A percentile compares a stretch with the other conserved stretches of the same genome.
phyloP scores from a whole-genome alignment of 179 eudicot genomes.

The Silene vulgaris region DNA sequence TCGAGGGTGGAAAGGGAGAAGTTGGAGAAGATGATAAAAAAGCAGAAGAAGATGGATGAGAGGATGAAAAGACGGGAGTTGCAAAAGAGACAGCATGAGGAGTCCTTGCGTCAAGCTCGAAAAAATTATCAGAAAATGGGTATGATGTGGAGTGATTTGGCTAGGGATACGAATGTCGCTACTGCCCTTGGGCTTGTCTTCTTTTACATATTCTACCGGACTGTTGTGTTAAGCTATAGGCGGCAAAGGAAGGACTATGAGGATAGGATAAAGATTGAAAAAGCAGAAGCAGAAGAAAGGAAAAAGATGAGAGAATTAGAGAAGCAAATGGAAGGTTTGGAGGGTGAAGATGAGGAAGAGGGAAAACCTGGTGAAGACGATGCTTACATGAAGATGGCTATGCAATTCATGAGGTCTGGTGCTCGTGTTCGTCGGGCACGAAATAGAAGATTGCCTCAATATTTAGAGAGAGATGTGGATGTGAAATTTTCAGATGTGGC shows the following conservation, averaged over 20 bases:
- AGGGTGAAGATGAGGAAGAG: slow-evolving; percentile 56
- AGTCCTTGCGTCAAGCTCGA: slow-evolving; percentile 40
- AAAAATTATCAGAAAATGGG: slow-evolving; percentile 35
- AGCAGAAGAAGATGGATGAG: slow-evolving; percentile 58
- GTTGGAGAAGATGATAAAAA: slow-evolving; percentile 52
- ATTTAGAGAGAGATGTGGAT: slow-evolving; percentile 69
- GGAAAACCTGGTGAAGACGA: slow-evolving; percentile 57
- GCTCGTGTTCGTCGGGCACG: slow-evolving; percentile 76
- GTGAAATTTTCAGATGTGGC: slow-evolving; percentile 98
- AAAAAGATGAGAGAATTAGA: slow-evolving; percentile 78
- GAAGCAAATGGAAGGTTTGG: slow-evolving; percentile 54
- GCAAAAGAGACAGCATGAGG: slow-evolving; percentile 45
- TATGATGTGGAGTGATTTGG: slow-evolving; percentile 46
- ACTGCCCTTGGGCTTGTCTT: slow-evolving; percentile 62
- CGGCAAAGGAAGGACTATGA: slow-evolving; percentile 83
- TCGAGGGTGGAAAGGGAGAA: slow-evolving; percentile 49
- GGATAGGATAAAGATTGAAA: slow-evolving; percentile 82
- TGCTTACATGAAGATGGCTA: slow-evolving; percentile 70
- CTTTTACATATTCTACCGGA: slow-evolving; percentile 56
- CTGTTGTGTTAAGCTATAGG: slow-evolving; percentile 64
- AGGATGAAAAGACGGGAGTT: slow-evolving; percentile 44
- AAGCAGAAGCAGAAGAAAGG: slow-evolving; percentile 89
- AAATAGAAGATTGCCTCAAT: slow-evolving; percentile 57
- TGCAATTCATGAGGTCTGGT: slow-evolving; percentile 83
- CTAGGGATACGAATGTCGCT: slow-evolving; percentile 49